These are phyloP conservation scores for Plasmodium gaboni DNA, from an alignment of 169 alveolate genomes.

Conservation along the genomic window DNA sequence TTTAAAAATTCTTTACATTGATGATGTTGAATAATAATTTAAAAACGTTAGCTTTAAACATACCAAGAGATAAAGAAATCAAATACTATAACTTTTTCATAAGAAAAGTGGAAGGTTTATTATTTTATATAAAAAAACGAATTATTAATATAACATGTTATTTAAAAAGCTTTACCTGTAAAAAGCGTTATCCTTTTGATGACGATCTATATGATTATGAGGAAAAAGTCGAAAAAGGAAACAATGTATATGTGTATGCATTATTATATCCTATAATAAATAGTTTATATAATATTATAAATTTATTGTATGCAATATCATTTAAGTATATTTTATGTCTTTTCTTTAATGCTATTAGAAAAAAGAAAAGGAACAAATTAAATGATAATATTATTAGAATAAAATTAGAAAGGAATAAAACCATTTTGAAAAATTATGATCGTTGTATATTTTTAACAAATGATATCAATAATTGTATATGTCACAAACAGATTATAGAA, in stretches of 20 bases:
- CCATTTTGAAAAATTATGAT: constrained; percentile 3
- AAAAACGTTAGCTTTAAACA: no score
- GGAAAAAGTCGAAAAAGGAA: background rate
- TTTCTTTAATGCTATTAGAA: constrained; percentile 14
- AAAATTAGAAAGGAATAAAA: constrained; percentile 10
- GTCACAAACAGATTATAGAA: constrained; percentile 30
- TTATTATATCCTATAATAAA: constrained; percentile 18
- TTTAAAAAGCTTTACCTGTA: no score
- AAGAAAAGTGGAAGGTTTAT: no score
- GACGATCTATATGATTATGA: no score
- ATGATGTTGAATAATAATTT: no score
- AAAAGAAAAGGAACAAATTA: background rate
- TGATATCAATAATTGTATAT: constrained; percentile 3
- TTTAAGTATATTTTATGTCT: background rate
- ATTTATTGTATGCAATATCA: background rate
- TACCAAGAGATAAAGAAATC: no score
- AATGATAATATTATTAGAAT: background rate
- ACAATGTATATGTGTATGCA: constrained; percentile 8
- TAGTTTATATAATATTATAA: background rate
- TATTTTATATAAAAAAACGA: no score
- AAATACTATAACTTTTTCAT: no score
- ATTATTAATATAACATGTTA: no score
- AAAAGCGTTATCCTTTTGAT: no score
- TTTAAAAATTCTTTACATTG: no score
- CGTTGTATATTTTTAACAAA: constrained; percentile 33